phyloP scores from a whole-genome alignment of 2,329 filamentous ascomycete genomes.

The Byssothecium circinans region DNA sequence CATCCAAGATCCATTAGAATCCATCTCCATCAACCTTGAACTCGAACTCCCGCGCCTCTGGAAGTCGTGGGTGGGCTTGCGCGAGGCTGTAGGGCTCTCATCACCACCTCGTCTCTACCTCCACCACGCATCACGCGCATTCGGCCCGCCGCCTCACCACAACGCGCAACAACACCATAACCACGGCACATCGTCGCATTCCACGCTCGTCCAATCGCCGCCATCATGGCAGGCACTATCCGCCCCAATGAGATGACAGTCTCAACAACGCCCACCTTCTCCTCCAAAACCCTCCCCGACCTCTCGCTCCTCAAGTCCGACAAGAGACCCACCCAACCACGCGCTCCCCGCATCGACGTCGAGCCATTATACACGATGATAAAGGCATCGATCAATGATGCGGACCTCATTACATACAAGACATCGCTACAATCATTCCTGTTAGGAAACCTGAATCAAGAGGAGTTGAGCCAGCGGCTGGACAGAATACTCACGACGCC shows the following conservation, averaged over 20 bases:
- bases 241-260: conserved; percentile 42
- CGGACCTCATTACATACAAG: conserved; percentile 62
- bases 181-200: neutral
- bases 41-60: conserved; percentile 10
- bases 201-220: conserved; percentile 3
- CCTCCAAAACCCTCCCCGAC: conserved; percentile 38
- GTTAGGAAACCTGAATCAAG: conserved; percentile 63
- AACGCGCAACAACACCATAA: conserved; percentile 1
- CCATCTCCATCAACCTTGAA: conserved; percentile 14
- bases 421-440: conserved; percentile 60
- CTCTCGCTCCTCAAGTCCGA: conserved; percentile 45
- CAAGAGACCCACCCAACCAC: conserved; percentile 53
- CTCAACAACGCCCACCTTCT: conserved; percentile 37
- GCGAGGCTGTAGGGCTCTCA: neutral
- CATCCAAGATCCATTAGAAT: conserved; percentile 13
- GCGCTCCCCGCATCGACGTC: conserved; percentile 62
- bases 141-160: conserved; percentile 2
- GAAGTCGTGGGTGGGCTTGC: neutral
- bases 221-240: conserved; percentile 43
- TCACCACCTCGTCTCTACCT: neutral
- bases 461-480: conserved; percentile 60
- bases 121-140: conserved; percentile 1
- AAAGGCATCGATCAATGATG: conserved; percentile 60
- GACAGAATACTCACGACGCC: conserved; percentile 58
- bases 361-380: conserved; percentile 65